Conservation (phyloP, 2,329 filamentous ascomycete species). For the Sclerotiophoma versabilis region DNA sequence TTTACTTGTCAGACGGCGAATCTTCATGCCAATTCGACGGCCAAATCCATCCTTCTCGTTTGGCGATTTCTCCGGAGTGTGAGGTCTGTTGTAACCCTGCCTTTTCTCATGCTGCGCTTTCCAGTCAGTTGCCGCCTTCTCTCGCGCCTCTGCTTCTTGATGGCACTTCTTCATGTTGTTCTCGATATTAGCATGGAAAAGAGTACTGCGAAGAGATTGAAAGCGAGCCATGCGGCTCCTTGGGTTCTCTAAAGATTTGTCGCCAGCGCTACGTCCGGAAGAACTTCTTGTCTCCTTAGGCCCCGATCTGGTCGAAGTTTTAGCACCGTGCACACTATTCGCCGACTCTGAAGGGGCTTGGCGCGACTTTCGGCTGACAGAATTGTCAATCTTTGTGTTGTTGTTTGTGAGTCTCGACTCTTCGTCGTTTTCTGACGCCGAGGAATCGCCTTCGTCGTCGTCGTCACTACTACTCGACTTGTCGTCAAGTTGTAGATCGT, state of each 20-base stretch:
- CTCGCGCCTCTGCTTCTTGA: slow-evolving; percentile 28
- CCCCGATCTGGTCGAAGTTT: slow-evolving; percentile 20
- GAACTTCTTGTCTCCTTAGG: slow-evolving; percentile 12
- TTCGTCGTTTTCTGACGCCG: slow-evolving; percentile 12
- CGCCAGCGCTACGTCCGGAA: slow-evolving; percentile 9
- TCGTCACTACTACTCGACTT: slow-evolving; percentile 37
- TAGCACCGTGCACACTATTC: slow-evolving; percentile 14
- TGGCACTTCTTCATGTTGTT: slow-evolving; percentile 31
- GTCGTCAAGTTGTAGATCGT: slow-evolving; percentile 33
- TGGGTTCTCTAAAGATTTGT: slow-evolving; percentile 20
- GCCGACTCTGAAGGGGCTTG: slow-evolving; percentile 11
- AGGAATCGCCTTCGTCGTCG: slow-evolving; percentile 8
- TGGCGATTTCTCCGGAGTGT: slow-evolving; percentile 31
- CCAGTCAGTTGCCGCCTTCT: slow-evolving; percentile 33
- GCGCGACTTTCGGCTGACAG: slow-evolving; percentile 11
- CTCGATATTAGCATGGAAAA: slow-evolving; percentile 43
- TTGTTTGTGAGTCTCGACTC: slow-evolving; percentile 14
- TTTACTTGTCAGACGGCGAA: slow-evolving; percentile 40
- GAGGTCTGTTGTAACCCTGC: slow-evolving; percentile 34
- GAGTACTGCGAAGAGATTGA: slow-evolving; percentile 43
- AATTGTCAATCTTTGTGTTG: slow-evolving; percentile 16
- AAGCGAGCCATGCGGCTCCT: slow-evolving; percentile 42
- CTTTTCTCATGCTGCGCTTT: slow-evolving; percentile 38
- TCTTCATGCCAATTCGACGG: slow-evolving; percentile 33
- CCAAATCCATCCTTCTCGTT: slow-evolving; percentile 28